Evolutionary conservation across 2,329 filamentous ascomycete species (phyloP).

Genomic region (Aurifilum marmelostoma): DNA sequence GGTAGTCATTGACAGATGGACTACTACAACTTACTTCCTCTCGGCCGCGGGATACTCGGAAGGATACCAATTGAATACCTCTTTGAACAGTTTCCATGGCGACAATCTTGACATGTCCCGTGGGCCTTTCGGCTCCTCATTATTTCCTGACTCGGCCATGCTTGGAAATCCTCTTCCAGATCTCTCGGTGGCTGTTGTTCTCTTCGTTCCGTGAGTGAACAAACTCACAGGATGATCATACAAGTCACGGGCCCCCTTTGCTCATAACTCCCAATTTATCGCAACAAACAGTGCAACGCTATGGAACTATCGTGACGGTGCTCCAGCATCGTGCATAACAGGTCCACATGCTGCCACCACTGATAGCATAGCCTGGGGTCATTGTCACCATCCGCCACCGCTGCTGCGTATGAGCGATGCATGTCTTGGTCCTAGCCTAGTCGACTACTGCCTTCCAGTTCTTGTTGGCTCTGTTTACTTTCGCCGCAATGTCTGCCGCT

Average conservation of each 20-base stretch:
- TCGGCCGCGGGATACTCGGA: conserved; percentile 38
- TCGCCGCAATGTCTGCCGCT: conserved; percentile 15
- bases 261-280: not conserved
- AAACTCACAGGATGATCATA: not conserved
- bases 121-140: not conserved
- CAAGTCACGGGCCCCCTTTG: not conserved
- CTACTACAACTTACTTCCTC: conserved; percentile 33
- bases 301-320: not conserved
- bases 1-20: not conserved
- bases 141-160: conserved; percentile 1
- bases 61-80: conserved; percentile 42
- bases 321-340: conserved; percentile 11
- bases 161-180: not conserved
- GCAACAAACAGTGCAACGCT: not conserved
- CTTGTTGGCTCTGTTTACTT: not conserved
- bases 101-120: conserved; percentile 26
- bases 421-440: not conserved
- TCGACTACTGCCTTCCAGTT: not conserved
- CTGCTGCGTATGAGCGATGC: not conserved
- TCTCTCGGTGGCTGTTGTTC: not conserved
- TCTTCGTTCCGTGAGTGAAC: not conserved
- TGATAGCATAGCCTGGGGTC: not conserved
- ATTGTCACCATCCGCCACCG: not conserved
- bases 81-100: conserved; percentile 35
- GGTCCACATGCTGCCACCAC: conserved; percentile 24